Base-by-base conservation (phyloP, 2,329 filamentous ascomycete species). In the Cercospora sp. region DNA sequence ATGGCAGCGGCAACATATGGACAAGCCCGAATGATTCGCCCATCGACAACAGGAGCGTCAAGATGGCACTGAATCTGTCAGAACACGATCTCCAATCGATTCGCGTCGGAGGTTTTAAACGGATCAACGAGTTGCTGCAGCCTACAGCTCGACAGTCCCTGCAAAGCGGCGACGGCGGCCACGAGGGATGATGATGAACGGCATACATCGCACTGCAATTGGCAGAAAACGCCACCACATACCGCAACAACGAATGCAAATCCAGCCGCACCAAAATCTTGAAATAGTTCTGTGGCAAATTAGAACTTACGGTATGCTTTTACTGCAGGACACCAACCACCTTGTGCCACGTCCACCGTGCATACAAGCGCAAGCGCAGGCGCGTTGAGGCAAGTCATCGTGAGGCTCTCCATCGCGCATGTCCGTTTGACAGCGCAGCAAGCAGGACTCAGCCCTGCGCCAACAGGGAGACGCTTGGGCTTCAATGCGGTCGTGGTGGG, bases 11-110 rank as follows among this genome's bases (percentile, higher is more conserved):
- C 13, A 40, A 30, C 7, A n/a, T 51, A 33, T 13, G 20, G 36
- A 13, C 33, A 7, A 53, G 31, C 16, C 16, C 30, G 5, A 42
- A 36, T 23, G 30, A 36, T 59, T 36, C 31, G 55, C 58, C 42
- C n/a, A 48, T 72, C 16, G 71, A 72, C 40, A 73, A 73, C 45
- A 65, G 66, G 13, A 64, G 66, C 1, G 68, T 67, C 12, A 73
- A 73, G 63, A 73, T 73, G 55, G 48, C 65, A 5, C 40, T 73
- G 28, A 66, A 64, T 28, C 58, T 72, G 51, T 69, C 20, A 13
- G 45, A 60, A 36, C 51, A 68, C 2, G 69, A 73, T 28, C 60
- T 69, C 7, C 65, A 67, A 13, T 45, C 20, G 3, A 64, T 64
- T 31, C 59, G 67, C 16, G n/a, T 20, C 28, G 63, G 60, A 30